A percentile compares a stretch with the other conserved stretches of the same genome.
Conservation (phyloP, 2,329 filamentous ascomycete genomes). For the Alternaria sp. region DNA sequence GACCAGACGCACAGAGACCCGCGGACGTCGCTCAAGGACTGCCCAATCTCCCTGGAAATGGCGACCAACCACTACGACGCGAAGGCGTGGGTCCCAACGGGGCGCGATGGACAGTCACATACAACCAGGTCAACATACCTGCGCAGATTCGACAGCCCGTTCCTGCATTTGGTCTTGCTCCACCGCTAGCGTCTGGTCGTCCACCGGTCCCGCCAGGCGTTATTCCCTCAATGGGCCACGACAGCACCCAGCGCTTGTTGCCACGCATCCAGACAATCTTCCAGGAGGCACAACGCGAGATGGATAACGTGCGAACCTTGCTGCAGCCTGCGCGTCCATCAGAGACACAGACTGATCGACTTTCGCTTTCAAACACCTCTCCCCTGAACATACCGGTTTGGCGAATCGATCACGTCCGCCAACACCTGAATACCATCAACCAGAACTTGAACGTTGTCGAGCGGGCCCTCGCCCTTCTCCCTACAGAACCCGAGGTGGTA, state of each 20-base stretch:
- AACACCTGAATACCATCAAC: conserved; percentile 31
- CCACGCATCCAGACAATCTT: conserved; percentile 30
- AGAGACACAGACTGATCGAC: conserved; percentile 1
- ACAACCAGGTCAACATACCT: conserved; percentile 53
- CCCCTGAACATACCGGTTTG: conserved; percentile 27
- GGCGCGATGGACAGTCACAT: conserved; percentile 59
- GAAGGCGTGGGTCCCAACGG: conserved; percentile 60
- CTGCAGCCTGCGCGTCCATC: conserved; percentile 17
- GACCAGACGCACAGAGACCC: conserved; percentile 10
- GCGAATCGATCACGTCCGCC: conserved; percentile 37
- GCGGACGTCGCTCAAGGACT: conserved; percentile 12
- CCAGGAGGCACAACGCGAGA: conserved; percentile 36
- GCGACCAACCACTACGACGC: conserved; percentile 54
- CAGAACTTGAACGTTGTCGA: conserved; percentile 38
- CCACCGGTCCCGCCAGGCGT: conserved; percentile 23
- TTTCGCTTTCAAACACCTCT: background rate
- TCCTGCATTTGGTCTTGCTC: conserved; percentile 23
- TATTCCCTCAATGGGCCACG: conserved; percentile 11
- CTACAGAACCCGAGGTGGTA: conserved; percentile 37
- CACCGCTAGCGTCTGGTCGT: conserved; percentile 25
- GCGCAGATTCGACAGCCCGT: conserved; percentile 26
- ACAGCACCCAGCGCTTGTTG: conserved; percentile 25
- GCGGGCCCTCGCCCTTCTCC: conserved; percentile 32
- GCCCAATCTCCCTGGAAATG: conserved; percentile 25
- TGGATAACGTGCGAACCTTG: conserved; percentile 39